Evolutionary conservation across 164 flowering plant species (phyloP), one percentile per base, ranked within the genome.

Genomic region (Saururus chinensis): DNA sequence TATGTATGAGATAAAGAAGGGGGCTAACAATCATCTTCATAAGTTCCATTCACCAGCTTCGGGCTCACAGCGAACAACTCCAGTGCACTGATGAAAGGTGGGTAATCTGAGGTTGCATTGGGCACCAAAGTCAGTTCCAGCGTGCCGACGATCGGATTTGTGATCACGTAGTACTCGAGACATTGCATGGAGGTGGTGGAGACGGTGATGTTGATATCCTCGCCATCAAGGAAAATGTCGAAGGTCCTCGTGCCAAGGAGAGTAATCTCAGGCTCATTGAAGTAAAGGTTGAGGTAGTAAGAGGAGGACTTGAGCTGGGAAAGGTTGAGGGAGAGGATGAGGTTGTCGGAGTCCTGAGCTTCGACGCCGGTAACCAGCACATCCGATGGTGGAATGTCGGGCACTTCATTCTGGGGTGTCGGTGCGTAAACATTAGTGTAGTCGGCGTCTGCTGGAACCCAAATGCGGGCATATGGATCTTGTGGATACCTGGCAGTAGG

Each of bases 401-500:
- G 57, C 25, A 40, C 52, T 3, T 62, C 51, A 1, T 61, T 53
- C 25, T 1, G 22, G 10, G 26, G 26, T 21, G 54, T 55, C 25
- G 41, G 19, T 4, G 69, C 66, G 0, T 40, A 30, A 1, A 42
- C 64, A 0, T 11, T 20, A 1, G 4, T 24, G 26, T 53, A 19
- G 19, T 53, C 55, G 51, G 64, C 57, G 24, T n/a, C 21, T 25
- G 1, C n/a, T 10, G 61, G 61, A 35, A 26, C 13, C 74, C 74
- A 71, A n/a, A 67, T 24, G 19, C 74, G 61, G 11, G 57, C 42
- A 55, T 63, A 71, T 19, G 30, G 24, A 55, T 49, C 65, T n/a
- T 62, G 61, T 26, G 68, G 74, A 57, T 59, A 63, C 71, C 74
- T 71, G 68, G 42, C 53, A 40, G 30, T 35, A 11, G 16, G 37